Conservation (phyloP, 1,284 basidiomycete species). For the Clitocybe nebularis region DNA sequence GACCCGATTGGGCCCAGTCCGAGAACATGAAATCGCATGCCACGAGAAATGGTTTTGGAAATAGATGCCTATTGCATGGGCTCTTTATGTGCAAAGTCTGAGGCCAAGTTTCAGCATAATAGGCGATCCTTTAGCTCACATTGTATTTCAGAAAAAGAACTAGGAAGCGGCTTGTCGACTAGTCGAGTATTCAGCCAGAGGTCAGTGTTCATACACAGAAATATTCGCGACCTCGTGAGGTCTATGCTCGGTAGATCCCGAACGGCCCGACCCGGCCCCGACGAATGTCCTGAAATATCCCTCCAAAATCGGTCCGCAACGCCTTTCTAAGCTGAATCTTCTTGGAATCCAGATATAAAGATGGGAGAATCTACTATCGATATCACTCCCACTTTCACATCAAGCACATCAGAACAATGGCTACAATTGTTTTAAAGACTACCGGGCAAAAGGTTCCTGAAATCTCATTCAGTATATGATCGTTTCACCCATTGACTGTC, state of each 20-base stretch:
- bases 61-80: constrained; percentile 1
- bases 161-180: too few species aligned
- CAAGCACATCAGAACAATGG: constrained; percentile 30
- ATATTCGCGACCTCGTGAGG: background rate
- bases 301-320: background rate
- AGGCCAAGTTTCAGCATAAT: background rate
- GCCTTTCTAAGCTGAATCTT: constrained; percentile 3
- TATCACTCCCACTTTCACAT: background rate
- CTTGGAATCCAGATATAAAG: background rate
- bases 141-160: too few species aligned
- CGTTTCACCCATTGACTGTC: too few species aligned
- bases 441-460: constrained; percentile 60
- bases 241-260: background rate
- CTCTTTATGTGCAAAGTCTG: background rate
- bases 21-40: constrained; percentile 72
- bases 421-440: constrained; percentile 50
- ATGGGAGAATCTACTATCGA: background rate
- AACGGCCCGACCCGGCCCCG: constrained; percentile 1
- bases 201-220: too few species aligned
- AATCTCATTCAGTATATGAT: too few species aligned
- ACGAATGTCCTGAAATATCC: too few species aligned
- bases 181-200: too few species aligned
- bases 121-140: background rate
- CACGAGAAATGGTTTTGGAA: constrained; percentile 9
- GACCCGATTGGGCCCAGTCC: constrained; percentile 81